Percentiles rank a stretch among this genome's conserved stretches.
Conservation (phyloP, 768 basidiomycete species). For the Amanita subjunquillea region DNA sequence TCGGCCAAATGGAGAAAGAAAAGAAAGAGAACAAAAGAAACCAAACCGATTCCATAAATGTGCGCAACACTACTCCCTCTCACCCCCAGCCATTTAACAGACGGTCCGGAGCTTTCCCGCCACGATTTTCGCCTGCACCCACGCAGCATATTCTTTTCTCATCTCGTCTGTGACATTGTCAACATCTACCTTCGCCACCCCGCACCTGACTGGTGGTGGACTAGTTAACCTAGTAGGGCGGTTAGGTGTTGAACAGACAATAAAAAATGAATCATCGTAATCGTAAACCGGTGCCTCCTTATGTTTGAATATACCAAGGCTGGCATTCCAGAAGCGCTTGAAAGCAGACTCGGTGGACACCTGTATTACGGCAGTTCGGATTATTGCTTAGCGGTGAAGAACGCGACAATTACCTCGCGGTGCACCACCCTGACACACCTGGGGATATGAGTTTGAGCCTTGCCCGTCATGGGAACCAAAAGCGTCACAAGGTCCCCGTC, state of each 20-base stretch:
- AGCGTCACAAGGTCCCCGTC: not conserved
- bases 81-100: too few relatives aligned
- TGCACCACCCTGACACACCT: not conserved
- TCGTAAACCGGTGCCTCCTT: not conserved
- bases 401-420: too few relatives aligned
- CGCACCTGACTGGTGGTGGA: not conserved
- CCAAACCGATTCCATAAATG: not conserved
- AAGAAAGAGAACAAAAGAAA: not conserved
- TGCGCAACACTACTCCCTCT: too few relatives aligned
- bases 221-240: not conserved
- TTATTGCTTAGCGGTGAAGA: too few relatives aligned
- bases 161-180: not conserved
- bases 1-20: not conserved
- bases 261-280: not conserved
- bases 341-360: too few relatives aligned
- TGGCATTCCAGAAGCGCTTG: too few relatives aligned
- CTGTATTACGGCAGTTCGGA: too few relatives aligned
- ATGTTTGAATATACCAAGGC: too few relatives aligned
- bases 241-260: too few relatives aligned
- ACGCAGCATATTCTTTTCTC: not conserved
- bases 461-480: not conserved
- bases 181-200: not conserved
- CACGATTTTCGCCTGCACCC: not conserved
- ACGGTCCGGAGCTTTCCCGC: too few relatives aligned
- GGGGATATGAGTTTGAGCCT: not conserved